Evolutionary conservation across 2,329 filamentous ascomycete species (phyloP), one percentile per base, ranked within the genome.

Genomic region (Phialophora tarda): DNA sequence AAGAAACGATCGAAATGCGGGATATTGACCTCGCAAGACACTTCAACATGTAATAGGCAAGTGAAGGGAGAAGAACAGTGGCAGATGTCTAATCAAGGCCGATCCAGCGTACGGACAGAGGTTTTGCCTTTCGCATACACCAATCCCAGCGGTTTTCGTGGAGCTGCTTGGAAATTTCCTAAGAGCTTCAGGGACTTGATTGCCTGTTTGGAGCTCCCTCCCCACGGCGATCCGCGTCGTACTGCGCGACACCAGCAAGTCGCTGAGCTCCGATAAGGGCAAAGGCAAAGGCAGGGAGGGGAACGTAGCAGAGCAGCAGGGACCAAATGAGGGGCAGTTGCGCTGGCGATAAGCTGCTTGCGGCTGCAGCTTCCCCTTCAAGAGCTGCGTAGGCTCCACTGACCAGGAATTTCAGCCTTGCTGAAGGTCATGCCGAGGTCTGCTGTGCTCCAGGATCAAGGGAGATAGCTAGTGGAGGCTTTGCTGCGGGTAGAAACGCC

Each of bases 171-270:
- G 28, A 24, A 34, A 32, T 17, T 60, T 21, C 12, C 34, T 24
- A 32, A 21, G 30, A 61, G 59, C 59, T 60, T n/a, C 26, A 32
- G 47, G 63, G 58, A 65, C 28, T 61, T 14, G 34, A 61, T 58
- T 65, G 50, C 63, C 63, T 65, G 38, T 62, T 65, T 56, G 48
- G 63, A 62, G 63, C 59, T 57, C 47, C n/a, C 17, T n/a, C 12
- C 63, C 44, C 44, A 47, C 63, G 63, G 63, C 28, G 63, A 65
- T 65, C 48, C 21, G 63, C 63, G 63, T 57, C 7, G 5, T 8
- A n/a, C 17, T 44, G 38, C 34, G 17, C 11, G 26, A 61, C 8
- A 38, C 3, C 24, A 48, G 57, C 54, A 47, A 62, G 50, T 50
- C 59, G 63, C 58, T 65, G 58, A 62, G 63, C 51, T 65, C 58